These are phyloP conservation scores for Boletus coccyginus DNA, from an alignment of 768 basidiomycete genomes.

Conservation along the genomic window DNA sequence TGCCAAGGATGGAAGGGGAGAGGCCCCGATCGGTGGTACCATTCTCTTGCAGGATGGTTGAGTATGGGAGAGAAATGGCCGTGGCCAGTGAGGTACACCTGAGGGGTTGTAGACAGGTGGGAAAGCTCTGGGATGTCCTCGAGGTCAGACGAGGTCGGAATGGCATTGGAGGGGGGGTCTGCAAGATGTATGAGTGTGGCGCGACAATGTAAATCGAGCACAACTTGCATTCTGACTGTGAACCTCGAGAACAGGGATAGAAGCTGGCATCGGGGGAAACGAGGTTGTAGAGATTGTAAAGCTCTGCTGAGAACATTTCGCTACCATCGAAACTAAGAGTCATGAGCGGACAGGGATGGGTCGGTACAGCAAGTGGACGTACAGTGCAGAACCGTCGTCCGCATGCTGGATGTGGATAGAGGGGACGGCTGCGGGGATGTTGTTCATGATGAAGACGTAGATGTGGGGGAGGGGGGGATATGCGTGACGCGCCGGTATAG, in stretches of 20 bases:
- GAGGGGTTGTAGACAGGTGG: slow-evolving; percentile 4
- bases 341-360: slow-evolving; percentile 7
- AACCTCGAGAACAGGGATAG: slow-evolving; percentile 1
- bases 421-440: slow-evolving; percentile 13
- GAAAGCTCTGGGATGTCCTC: slow-evolving; percentile 22
- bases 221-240: slow-evolving; percentile 6
- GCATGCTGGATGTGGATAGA: slow-evolving; percentile 13
- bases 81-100: slow-evolving; percentile 7
- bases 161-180: not conserved
- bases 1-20: slow-evolving; percentile 10
- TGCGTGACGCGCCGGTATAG: slow-evolving; percentile 9
- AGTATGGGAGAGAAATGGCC: slow-evolving; percentile 6
- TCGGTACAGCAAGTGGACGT: slow-evolving; percentile 6
- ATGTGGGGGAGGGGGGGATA: not conserved
- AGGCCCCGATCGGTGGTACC: not conserved
- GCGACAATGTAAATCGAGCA: not conserved
- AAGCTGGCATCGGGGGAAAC: not conserved
- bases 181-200: slow-evolving; percentile 14
- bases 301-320: not conserved
- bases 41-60: slow-evolving; percentile 15
- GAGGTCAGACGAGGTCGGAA: slow-evolving; percentile 1
- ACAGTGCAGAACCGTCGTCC: slow-evolving; percentile 15
- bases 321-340: slow-evolving; percentile 6
- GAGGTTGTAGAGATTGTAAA: not conserved
- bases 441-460: slow-evolving; percentile 8